Evolutionary conservation across 2,329 filamentous ascomycete species (phyloP).

Genomic region (Hypoxylon sp.): DNA sequence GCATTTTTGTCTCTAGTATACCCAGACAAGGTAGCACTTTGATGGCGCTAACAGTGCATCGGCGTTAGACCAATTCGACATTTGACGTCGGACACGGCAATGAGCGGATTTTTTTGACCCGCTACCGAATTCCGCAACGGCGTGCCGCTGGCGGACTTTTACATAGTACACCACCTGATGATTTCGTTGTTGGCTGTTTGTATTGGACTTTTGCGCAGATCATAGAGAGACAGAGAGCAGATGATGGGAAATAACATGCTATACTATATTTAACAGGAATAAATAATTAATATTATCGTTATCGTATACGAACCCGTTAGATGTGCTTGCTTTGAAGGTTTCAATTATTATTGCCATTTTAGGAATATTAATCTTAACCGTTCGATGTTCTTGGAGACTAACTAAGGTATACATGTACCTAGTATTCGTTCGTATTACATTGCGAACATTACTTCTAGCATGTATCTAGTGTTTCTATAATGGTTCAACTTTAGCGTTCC

Average conservation of each 20-base stretch:
- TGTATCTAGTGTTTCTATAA: neutral
- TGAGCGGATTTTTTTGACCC: constrained; percentile 15
- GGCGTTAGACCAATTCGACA: constrained; percentile 25
- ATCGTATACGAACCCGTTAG: neutral
- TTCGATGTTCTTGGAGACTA: neutral
- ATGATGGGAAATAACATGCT: neutral
- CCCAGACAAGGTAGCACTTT: neutral
- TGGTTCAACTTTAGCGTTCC: neutral
- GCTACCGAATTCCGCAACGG: constrained; percentile 26
- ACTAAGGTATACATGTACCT: neutral
- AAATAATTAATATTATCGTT: constrained; percentile 2
- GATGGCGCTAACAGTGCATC: constrained; percentile 31
- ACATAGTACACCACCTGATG: neutral
- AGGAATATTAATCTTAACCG: constrained; percentile 17
- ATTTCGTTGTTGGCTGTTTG: neutral
- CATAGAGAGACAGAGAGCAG: no score
- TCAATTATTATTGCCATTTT: constrained; percentile 18
- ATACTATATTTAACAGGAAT: constrained; percentile 2
- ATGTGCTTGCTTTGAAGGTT: constrained; percentile 1
- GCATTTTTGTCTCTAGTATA: constrained; percentile 18
- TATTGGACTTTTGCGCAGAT: neutral
- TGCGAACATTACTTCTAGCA: neutral
- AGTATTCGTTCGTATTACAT: constrained; percentile 13
- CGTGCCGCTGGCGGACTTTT: constrained; percentile 19
- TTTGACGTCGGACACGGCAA: constrained; percentile 32